Base-by-base conservation (phyloP, 306 rosid species). In the Rosa multiflora region DNA sequence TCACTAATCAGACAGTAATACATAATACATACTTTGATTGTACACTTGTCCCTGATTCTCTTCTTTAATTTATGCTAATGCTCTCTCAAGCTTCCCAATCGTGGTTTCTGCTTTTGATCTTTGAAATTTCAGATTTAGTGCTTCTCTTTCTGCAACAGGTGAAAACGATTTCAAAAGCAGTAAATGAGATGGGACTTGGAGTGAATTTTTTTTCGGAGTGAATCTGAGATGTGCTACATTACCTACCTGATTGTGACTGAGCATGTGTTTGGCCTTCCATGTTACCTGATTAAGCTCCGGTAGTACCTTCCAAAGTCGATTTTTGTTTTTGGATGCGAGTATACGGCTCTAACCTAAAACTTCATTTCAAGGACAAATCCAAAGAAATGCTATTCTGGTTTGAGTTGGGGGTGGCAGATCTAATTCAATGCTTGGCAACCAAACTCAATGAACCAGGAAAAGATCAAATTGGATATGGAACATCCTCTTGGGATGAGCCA, bases 401-500 rank as follows among this genome's bases (percentile, higher is more conserved):
- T 8, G 49, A 20, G 49, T 39, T 32, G 12, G 32, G 48, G 10
- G 32, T 69, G 4, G 40, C 42, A 29, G 42, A n/a, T 69, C 35
- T 48, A 69, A 23, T 5, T 44, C 55, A 11, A 21, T 69, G 18
- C 17, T 11, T 68, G 32, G 32, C 32, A 42, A n/a, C 35, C 23
- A 68, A 20, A 67, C 44, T 64, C 0, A 35, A 40, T 17, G 49
- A 40, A 42, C 72, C 51, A 20, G 18, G 72, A 21, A 29, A 29
- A 55, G 26, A 73, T n/a, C 52, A n/a, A n/a, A 42, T 0, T 15
- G 26, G 44, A 23, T 15, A 20, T 53, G 61, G 37, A 67, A 26
- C 75, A 67, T 68, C 72, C 21, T 26, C 6, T 10, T 48, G 26
- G 26, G 61, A 48, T 2, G 47, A 40, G 73, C 39, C 85, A 73